Evolutionary conservation across 2,329 filamentous ascomycete species (phyloP), one percentile per base, ranked within the genome.

Genomic region (Arthrobotrys megalospora): DNA sequence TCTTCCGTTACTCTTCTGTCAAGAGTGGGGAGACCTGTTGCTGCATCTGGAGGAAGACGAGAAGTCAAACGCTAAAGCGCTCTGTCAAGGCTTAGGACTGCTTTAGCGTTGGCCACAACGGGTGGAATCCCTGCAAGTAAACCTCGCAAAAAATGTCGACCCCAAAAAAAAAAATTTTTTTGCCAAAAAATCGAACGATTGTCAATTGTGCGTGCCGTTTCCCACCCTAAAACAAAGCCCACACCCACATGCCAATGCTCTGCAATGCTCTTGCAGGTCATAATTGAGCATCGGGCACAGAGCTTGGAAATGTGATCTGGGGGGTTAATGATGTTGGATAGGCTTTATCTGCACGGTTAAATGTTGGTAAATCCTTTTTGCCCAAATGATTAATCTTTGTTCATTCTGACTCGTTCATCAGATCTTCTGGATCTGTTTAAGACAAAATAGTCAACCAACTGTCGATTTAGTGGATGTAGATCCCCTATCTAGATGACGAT

Each of bases 1-100:
- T 62, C 73, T 77, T 77, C 73, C 62, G 73, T 62, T 77, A 77
- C 66, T 21, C 73, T 71, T 77, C 65, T 77, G 73, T 77, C 60
- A 70, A 77, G 73, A 77, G 73, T 77, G 73, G 73, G 73, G 73
- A 77, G 73, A 77, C 73, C 73, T 77, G 73, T 77, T 77, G 73
- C 73, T 77, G 73, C 73, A 77, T 77, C 73, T 77, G 73, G 73
- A 66, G 73, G 66, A 77, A 77, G 73, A 70, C 65, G 43, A 77
- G 73, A 77, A 73, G 69, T 45, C 60, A 73, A 66, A 73, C 69
- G 50, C 73, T 77, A 77, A 71, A 66, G 66, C 60, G 73, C 73
- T 77, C 73, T 70, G 65, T 77, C 73, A 70, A 70, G 72, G 65
- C 45, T 47, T 41, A 58, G 65, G 72, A 76, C 72, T 76, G 72